A percentile compares a stretch with the other conserved stretches of the same genome.
Evolutionary conservation across 805 yeast species (phyloP).

Genomic region (Yamadazyma tumulicola): DNA sequence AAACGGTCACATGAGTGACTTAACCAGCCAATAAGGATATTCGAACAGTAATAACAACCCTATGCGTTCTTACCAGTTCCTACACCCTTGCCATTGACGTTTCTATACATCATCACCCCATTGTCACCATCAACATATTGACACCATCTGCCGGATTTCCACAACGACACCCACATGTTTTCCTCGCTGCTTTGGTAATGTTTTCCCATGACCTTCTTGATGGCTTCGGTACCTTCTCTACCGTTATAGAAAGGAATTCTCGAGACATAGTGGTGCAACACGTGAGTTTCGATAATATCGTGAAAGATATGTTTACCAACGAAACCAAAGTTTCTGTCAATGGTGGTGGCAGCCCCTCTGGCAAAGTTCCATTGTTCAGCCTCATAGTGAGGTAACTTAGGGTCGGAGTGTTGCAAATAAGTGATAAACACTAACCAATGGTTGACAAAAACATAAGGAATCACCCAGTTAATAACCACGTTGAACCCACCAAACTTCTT

Average conservation of each 20-base stretch:
- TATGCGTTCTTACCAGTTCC: no score
- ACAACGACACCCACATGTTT: conserved; percentile 68
- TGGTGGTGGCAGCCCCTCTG: conserved; percentile 87
- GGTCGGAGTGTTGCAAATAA: conserved; percentile 79
- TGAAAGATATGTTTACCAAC: conserved; percentile 78
- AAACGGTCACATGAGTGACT: no score
- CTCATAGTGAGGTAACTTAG: conserved; percentile 75
- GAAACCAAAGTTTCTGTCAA: conserved; percentile 81
- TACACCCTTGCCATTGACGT: conserved; percentile 50
- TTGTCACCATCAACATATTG: conserved; percentile 72
- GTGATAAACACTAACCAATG: conserved; percentile 91
- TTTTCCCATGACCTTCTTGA: conserved; percentile 80
- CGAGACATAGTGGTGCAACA: conserved; percentile 78
- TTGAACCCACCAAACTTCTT: conserved; percentile 60
- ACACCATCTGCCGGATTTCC: conserved; percentile 62
- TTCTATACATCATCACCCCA: conserved; percentile 73
- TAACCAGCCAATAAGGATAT: no score
- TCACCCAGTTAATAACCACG: conserved; percentile 63
- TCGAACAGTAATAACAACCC: no score
- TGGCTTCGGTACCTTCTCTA: conserved; percentile 73
- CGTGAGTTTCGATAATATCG: conserved; percentile 89
- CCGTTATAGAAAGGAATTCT: conserved; percentile 87
- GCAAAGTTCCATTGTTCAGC: conserved; percentile 78
- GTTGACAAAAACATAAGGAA: conserved; percentile 78
- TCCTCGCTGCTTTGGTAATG: conserved; percentile 67